Evolutionary conservation across 2,329 filamentous ascomycete genomes (phyloP).

Genomic region (Aspergillus sojae): DNA sequence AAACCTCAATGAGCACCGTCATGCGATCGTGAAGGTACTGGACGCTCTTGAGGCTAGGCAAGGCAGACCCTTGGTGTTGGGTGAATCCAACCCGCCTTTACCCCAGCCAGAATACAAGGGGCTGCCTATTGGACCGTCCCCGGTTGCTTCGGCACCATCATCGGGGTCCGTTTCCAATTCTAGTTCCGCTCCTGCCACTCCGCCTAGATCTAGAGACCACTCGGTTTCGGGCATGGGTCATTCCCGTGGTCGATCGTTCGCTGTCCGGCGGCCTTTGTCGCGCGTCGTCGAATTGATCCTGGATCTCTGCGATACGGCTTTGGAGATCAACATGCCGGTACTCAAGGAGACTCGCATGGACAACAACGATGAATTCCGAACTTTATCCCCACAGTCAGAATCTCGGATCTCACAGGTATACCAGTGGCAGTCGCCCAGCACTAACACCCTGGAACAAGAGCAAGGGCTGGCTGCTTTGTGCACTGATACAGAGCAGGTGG

Average conservation of each 20-base stretch:
- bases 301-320: conserved; percentile 91
- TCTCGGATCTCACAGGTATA: conserved; percentile 90
- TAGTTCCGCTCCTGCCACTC: conserved; percentile 68
- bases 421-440: conserved; percentile 94
- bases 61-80: conserved; percentile 43
- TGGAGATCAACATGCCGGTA: conserved; percentile 91
- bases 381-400: conserved; percentile 94
- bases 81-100: conserved; percentile 53
- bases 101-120: conserved; percentile 83
- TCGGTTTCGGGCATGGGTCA: conserved; percentile 73
- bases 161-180: conserved; percentile 72
- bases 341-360: conserved; percentile 78
- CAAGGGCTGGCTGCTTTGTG: conserved; percentile 86
- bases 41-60: conserved; percentile 78
- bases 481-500: conserved; percentile 81
- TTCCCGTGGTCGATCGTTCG: conserved; percentile 81
- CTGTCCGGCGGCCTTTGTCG: conserved; percentile 82
- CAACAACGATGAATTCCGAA: conserved; percentile 75
- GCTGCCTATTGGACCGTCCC: conserved; percentile 75
- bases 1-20: conserved; percentile 85
- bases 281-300: conserved; percentile 93
- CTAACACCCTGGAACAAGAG: conserved; percentile 89
- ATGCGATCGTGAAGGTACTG: conserved; percentile 90
- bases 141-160: conserved; percentile 67
- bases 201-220: conserved; percentile 68